Evolutionary conservation across 129 eudicot genomes (phyloP).

Genomic region (Apium graveolens): DNA sequence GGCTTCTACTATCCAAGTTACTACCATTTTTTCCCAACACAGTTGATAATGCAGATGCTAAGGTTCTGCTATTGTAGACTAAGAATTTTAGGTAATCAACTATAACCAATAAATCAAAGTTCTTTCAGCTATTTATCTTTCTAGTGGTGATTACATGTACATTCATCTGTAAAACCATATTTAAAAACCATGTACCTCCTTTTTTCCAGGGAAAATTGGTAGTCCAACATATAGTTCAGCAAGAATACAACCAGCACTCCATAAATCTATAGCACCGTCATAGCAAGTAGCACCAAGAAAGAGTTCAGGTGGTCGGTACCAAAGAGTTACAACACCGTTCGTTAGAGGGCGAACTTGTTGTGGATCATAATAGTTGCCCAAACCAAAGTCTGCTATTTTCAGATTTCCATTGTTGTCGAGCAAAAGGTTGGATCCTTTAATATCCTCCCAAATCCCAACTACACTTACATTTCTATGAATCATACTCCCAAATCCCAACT

Average conservation of each 20-base stretch:
- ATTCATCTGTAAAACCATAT: too few species aligned
- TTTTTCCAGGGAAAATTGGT: slow-evolving; percentile 55
- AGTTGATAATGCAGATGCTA: neutral
- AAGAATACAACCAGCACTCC: slow-evolving; percentile 70
- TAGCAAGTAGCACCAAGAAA: slow-evolving; percentile 91
- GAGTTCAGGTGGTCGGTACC: slow-evolving; percentile 95
- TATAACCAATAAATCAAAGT: too few species aligned
- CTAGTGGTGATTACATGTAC: too few species aligned
- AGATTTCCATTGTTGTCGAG: slow-evolving; percentile 63
- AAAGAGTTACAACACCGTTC: slow-evolving; percentile 78
- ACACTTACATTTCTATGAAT: neutral
- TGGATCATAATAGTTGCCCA: slow-evolving; percentile 75
- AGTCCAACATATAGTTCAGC: slow-evolving; percentile 49
- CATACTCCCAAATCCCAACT: neutral
- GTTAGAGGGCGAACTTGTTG: slow-evolving; percentile 80
- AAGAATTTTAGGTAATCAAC: neutral
- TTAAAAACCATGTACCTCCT: slow-evolving; percentile 28
- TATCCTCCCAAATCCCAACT: slow-evolving; percentile 33
- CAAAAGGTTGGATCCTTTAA: slow-evolving; percentile 88
- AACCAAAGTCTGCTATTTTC: slow-evolving; percentile 90
- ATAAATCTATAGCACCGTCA: slow-evolving; percentile 76
- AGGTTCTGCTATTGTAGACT: neutral
- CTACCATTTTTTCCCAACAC: too few species aligned
- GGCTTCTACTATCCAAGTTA: too few species aligned
- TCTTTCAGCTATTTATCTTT: too few species aligned